These are phyloP conservation scores for Nyctanthes arbortristis DNA, from an alignment of 257 asterid species.

Conservation along the genomic window DNA sequence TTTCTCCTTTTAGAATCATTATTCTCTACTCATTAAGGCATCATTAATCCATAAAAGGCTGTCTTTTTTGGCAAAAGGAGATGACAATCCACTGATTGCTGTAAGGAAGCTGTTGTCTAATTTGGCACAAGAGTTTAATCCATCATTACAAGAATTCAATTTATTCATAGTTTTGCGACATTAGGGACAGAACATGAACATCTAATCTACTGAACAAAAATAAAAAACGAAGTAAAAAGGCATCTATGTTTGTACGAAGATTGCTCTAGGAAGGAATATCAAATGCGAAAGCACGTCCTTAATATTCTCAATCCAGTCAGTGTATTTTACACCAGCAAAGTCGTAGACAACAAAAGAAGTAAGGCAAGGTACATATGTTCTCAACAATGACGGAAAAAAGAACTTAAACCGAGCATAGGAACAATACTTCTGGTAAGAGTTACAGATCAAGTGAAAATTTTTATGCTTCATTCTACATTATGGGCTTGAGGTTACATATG, in stretches of 20 bases:
- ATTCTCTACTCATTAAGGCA: too few species aligned
- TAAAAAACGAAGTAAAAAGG: not conserved
- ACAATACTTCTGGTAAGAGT: not conserved
- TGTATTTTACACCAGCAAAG: not conserved
- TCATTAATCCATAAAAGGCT: too few species aligned
- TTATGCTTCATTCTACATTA: not conserved
- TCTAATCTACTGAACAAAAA: not conserved
- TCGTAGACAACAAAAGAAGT: not conserved
- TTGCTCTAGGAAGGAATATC: not conserved
- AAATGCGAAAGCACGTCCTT: not conserved
- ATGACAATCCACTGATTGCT: not conserved
- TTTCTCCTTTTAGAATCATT: too few species aligned
- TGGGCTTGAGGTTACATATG: not conserved
- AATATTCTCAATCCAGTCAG: not conserved
- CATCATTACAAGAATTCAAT: not conserved
- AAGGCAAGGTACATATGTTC: not conserved
- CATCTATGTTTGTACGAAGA: constrained; percentile 8
- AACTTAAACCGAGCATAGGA: constrained; percentile 1
- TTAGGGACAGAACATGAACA: constrained; percentile 4
- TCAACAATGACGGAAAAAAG: not conserved
- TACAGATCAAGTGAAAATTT: not conserved
- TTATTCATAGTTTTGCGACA: not conserved
- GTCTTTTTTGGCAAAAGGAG: not conserved
- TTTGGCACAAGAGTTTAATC: not conserved
- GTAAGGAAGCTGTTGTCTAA: not conserved